Conservation (phyloP, 2,329 filamentous ascomycete species). For the Purpureocillium lavendulum region DNA sequence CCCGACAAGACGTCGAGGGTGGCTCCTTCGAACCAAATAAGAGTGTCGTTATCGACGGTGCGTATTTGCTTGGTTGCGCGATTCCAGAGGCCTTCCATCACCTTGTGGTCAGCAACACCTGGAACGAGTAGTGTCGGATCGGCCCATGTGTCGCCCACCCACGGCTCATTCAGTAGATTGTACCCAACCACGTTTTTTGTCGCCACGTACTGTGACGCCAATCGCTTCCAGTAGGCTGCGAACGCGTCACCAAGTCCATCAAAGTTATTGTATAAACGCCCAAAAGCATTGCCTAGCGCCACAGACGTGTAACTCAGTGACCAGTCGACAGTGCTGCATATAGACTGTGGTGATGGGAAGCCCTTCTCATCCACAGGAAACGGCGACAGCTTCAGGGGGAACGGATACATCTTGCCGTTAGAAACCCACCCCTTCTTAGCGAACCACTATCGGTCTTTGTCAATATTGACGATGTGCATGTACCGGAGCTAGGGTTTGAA, state of each 20-base stretch:
- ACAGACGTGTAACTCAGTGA: conserved; percentile 9
- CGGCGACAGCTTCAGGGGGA: conserved; percentile 7
- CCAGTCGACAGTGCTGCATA: conserved; percentile 9
- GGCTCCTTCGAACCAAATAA: conserved; percentile 12
- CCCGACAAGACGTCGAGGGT: conserved; percentile 9
- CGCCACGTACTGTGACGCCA: conserved; percentile 7
- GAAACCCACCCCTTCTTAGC: conserved; percentile 9
- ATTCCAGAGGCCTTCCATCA: conserved; percentile 10
- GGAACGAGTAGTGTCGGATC: conserved; percentile 8
- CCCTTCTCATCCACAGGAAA: conserved; percentile 8
- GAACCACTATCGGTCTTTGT: conserved; percentile 12
- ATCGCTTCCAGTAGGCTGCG: conserved; percentile 10
- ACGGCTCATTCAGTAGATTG: conserved; percentile 11
- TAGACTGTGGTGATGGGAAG: conserved; percentile 7
- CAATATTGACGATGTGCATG: not conserved
- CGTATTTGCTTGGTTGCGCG: conserved; percentile 9
- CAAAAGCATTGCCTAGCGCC: conserved; percentile 9
- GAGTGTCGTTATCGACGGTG: conserved; percentile 9
- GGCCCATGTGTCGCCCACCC: conserved; percentile 9
- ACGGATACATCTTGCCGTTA: conserved; percentile 6
- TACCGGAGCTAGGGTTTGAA: not conserved
- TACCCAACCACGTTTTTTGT: conserved; percentile 9
- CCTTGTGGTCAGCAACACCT: conserved; percentile 8
- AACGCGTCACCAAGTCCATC: conserved; percentile 11
- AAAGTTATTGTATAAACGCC: conserved; percentile 10